phyloP scores from a whole-genome alignment of 164 flowering plant species.

The Annona cherimola region DNA sequence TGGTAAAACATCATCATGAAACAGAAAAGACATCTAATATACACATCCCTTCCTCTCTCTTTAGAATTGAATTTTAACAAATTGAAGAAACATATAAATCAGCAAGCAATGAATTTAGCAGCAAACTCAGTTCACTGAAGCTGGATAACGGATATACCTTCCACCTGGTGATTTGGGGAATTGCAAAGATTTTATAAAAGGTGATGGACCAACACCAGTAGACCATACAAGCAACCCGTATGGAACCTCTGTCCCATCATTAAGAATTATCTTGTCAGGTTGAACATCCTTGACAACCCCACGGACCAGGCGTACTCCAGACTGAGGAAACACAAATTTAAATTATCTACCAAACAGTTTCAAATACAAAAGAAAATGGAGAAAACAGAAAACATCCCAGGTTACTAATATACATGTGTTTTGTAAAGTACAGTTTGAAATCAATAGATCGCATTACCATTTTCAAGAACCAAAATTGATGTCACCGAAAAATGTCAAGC shows the following conservation, averaged over 20 bases:
- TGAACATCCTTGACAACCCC: constrained; percentile 90
- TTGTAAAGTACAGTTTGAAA: background rate
- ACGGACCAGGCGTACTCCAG: constrained; percentile 94
- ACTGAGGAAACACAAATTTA: constrained; percentile 20
- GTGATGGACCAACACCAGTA: constrained; percentile 97
- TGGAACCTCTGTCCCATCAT: constrained; percentile 90
- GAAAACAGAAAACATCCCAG: background rate
- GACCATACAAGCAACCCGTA: constrained; percentile 97
- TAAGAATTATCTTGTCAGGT: constrained; percentile 64
- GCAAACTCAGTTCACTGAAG: background rate
- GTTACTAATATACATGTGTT: background rate
- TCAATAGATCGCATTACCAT: background rate
- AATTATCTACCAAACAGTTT: background rate
- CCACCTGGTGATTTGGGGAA: constrained; percentile 90
- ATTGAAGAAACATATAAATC: background rate
- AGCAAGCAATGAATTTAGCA: background rate
- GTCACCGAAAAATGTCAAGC: background rate
- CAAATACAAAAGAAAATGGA: no score
- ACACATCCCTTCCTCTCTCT: background rate
- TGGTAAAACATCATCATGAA: no score
- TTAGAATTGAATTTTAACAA: background rate
- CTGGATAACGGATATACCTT: constrained; percentile 36
- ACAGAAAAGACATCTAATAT: no score
- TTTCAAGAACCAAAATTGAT: background rate
- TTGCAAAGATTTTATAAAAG: constrained; percentile 48